A percentile compares a stretch with the other conserved stretches of the same genome.
Evolutionary conservation across 164 flowering plant species (phyloP).

Genomic region (Liquidambar formosana): DNA sequence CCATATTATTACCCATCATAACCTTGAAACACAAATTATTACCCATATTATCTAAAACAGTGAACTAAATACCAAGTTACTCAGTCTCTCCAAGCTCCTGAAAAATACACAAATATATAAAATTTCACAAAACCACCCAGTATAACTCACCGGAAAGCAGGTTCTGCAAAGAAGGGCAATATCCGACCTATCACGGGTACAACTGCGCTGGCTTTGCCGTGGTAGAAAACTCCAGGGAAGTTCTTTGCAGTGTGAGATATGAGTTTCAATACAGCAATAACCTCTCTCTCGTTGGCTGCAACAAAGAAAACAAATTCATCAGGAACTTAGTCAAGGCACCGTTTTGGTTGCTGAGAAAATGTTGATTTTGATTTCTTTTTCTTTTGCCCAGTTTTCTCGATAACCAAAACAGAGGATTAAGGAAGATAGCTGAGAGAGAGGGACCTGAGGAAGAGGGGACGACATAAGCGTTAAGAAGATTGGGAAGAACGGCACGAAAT

Average conservation of each 20-base stretch:
- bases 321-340: too few relatives aligned
- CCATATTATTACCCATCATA: too few relatives aligned
- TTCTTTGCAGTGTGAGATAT: constrained; percentile 72
- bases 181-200: constrained; percentile 79
- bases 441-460: constrained; percentile 75
- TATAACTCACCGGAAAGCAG: constrained; percentile 62
- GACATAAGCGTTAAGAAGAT: constrained; percentile 76
- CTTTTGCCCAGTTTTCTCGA: background rate
- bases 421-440: constrained; percentile 2
- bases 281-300: constrained; percentile 90
- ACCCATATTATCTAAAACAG: too few relatives aligned
- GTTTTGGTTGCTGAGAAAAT: too few relatives aligned
- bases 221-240: constrained; percentile 83
- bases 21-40: too few relatives aligned
- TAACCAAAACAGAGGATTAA: constrained; percentile 4
- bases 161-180: constrained; percentile 83
- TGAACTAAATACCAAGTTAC: too few relatives aligned
- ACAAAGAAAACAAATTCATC: too few relatives aligned
- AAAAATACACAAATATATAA: too few relatives aligned
- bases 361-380: background rate
- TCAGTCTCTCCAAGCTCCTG: too few relatives aligned
- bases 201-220: constrained; percentile 71
- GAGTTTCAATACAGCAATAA: constrained; percentile 78
- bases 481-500: constrained; percentile 89
- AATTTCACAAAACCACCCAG: too few relatives aligned